Base-by-base conservation (phyloP, 345 rosid species). In the Acer yangbiense region DNA sequence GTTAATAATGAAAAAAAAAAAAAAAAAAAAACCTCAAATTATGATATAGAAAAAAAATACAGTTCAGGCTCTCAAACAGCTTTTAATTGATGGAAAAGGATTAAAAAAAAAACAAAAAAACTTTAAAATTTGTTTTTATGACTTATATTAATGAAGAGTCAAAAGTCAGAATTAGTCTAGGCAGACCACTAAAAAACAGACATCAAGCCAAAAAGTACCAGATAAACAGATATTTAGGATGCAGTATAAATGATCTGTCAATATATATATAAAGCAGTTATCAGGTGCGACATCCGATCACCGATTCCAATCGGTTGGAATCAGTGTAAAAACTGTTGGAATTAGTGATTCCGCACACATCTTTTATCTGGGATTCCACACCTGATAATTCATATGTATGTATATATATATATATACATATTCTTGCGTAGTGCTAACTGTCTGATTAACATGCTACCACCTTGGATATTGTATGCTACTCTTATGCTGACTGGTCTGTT, bases 101-200 rank as follows among this genome's bases (percentile, higher is more conserved):
- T 2, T 1, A 4, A 25, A 54, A 54, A 43, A 7, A 8, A 43
- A 43, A 5, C 2, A 43, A 0, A 52, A 52, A 13, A 54, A 14
- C 8, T 54, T 54, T 16, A 16, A 48, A 13, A 3, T 13, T 64
- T 64, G 18, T 21, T 35, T 35, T 35, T 35, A 32, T 32, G 39
- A 20, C 13, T 71, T 12, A 7, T 14, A 25, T 25, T 21, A 54
- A 6, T 32, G 27, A 70, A 50, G 73, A 70, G 25, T 71, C 74
- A 70, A 50, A 62, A 70, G 46, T 71, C 63, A 8, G 74, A 71
- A 57, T 57, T 71, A 71, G 6, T 27, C 13, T 32, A 25, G 39
- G 65, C 35, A 32, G 27, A 55, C 17, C 29, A 71, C 27, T 55
- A 43, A 55, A 71, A 48, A 11, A 55, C 29, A 55, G 16, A 57